Evolutionary conservation across 2,329 filamentous ascomycete genomes (phyloP).

Genomic region (Verticillium albo-atrum): DNA sequence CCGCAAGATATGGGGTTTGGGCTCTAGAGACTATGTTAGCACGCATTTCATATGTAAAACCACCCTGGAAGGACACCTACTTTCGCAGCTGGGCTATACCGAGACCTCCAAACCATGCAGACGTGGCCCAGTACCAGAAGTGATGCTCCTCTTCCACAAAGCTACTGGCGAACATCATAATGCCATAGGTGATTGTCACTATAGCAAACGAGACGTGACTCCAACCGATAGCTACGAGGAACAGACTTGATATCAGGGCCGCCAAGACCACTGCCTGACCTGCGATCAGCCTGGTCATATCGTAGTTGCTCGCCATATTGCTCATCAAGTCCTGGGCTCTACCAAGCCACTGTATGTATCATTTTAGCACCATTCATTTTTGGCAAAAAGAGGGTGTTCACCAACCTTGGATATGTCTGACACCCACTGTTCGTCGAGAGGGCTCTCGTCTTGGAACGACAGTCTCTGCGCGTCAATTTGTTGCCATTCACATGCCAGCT

Average conservation of each 20-base stretch:
- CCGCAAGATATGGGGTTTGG: background rate
- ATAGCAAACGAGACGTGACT: slow-evolving; percentile 38
- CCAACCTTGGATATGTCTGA: slow-evolving; percentile 37
- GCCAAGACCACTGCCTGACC: slow-evolving; percentile 34
- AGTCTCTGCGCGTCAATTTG: slow-evolving; percentile 16
- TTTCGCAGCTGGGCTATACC: slow-evolving; percentile 40
- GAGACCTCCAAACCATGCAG: slow-evolving; percentile 61
- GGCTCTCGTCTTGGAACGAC: slow-evolving; percentile 13
- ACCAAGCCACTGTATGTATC: slow-evolving; percentile 55
- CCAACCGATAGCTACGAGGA: slow-evolving; percentile 5
- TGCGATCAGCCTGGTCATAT: slow-evolving; percentile 57
- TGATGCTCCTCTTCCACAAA: slow-evolving; percentile 98
- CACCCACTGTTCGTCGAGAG: slow-evolving; percentile 34
- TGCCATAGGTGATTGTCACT: slow-evolving; percentile 60
- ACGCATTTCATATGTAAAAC: background rate
- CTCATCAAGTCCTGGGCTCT: slow-evolving; percentile 77
- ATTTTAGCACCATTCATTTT: background rate
- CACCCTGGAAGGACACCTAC: slow-evolving; percentile 17
- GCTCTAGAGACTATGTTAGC: background rate
- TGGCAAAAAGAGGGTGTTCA: background rate
- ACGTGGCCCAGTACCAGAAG: slow-evolving; percentile 92
- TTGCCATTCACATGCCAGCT: slow-evolving; percentile 68
- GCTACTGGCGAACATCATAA: slow-evolving; percentile 97
- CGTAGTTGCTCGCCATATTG: slow-evolving; percentile 88
- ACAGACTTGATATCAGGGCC: slow-evolving; percentile 35